A percentile compares a stretch with the other conserved stretches of the same genome.
Conservation (phyloP, 1,284 basidiomycete species). For the Fomitopsis pinicola region DNA sequence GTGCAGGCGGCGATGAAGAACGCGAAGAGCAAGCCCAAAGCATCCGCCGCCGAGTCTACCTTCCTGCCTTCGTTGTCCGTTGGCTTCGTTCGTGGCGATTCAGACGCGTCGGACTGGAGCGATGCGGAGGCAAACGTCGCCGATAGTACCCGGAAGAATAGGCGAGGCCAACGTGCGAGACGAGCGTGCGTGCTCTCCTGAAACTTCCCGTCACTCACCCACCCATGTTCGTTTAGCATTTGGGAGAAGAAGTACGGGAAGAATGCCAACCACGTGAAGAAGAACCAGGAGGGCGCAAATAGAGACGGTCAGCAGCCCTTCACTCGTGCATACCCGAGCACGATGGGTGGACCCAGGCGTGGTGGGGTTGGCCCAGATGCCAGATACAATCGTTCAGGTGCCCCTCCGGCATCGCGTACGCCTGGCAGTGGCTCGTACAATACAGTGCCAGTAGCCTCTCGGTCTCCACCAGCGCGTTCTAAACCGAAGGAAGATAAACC, state of each 20-base stretch:
- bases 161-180: constrained; percentile 87
- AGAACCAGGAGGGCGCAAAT: constrained; percentile 36
- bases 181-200: constrained; percentile 67
- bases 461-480: not conserved
- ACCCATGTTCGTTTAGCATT: constrained; percentile 51
- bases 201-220: constrained; percentile 2
- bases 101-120: constrained; percentile 70
- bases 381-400: not conserved
- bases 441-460: not conserved
- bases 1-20: constrained; percentile 3
- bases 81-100: constrained; percentile 80
- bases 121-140: constrained; percentile 59
- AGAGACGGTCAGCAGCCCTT: not conserved
- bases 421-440: constrained; percentile 7
- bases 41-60: constrained; percentile 49
- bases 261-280: constrained; percentile 88
- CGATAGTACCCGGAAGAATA: constrained; percentile 62
- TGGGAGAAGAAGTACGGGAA: constrained; percentile 97
- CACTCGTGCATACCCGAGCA: constrained; percentile 2
- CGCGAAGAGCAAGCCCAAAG: constrained; percentile 13
- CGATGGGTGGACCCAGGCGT: constrained; percentile 10
- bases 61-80: constrained; percentile 88
- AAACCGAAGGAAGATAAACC: constrained; percentile 32
- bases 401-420: not conserved
- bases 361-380: not conserved